Conservation (phyloP, 2,329 filamentous ascomycete genomes). For the Ascochyta rabiei region DNA sequence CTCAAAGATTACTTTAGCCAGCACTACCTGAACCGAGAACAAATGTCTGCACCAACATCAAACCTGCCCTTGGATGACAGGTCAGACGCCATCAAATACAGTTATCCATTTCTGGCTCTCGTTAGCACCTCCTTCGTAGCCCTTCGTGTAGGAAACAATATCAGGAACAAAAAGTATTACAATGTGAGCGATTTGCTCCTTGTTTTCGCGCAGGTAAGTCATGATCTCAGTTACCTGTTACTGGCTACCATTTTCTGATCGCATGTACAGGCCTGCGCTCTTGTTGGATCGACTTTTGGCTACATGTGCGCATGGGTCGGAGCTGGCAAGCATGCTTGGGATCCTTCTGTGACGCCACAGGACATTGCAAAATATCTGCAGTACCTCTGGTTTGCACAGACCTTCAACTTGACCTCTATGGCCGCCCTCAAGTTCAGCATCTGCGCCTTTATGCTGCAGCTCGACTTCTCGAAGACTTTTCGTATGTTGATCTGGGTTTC, state of each 20-base stretch:
- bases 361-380: neutral
- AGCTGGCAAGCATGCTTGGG: slow-evolving; percentile 9
- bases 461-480: slow-evolving; percentile 11
- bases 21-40: neutral
- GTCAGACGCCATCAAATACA: slow-evolving; percentile 5
- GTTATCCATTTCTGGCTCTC: slow-evolving; percentile 2
- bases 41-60: neutral
- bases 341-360: slow-evolving; percentile 3
- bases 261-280: neutral
- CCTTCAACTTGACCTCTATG: slow-evolving; percentile 16
- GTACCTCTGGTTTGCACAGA: slow-evolving; percentile 14
- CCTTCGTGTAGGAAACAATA: slow-evolving; percentile 10
- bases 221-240: too few relatives aligned
- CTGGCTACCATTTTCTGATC: neutral
- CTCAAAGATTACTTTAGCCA: neutral
- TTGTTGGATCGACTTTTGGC: neutral
- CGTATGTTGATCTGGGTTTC: slow-evolving; percentile 3
- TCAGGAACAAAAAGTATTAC: slow-evolving; percentile 8
- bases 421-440: slow-evolving; percentile 16
- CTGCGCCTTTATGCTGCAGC: slow-evolving; percentile 12
- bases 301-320: slow-evolving; percentile 4
- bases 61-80: slow-evolving; percentile 7
- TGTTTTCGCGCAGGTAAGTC: neutral
- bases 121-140: slow-evolving; percentile 7
- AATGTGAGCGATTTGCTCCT: slow-evolving; percentile 15